A percentile compares a stretch with the other conserved stretches of the same genome.
Evolutionary conservation across 2,329 filamentous ascomycete species (phyloP).

Genomic region (Paecilomyces niveus): DNA sequence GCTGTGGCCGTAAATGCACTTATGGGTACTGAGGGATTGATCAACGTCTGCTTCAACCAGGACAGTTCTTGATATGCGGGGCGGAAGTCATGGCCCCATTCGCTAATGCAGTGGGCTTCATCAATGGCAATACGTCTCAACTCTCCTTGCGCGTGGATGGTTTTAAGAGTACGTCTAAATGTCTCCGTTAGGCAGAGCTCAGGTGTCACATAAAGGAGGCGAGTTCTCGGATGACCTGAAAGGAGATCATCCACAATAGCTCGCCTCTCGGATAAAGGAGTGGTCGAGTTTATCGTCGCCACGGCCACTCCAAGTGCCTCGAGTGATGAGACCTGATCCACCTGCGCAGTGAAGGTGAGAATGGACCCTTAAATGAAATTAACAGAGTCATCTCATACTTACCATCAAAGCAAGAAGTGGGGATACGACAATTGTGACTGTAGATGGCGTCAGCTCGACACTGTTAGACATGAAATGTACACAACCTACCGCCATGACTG

Average conservation of each 20-base stretch:
- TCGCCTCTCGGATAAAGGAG: conserved; percentile 56
- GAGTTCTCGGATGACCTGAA: conserved; percentile 75
- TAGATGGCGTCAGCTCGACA: conserved; percentile 7
- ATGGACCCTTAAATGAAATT: neutral
- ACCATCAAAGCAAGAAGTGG: conserved; percentile 87
- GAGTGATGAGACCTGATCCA: conserved; percentile 84
- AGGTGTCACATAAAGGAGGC: conserved; percentile 87
- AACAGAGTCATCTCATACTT: conserved; percentile 12
- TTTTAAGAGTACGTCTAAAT: conserved; percentile 67
- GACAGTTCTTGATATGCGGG: conserved; percentile 79
- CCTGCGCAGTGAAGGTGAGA: conserved; percentile 41
- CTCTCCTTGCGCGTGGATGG: conserved; percentile 73
- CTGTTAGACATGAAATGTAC: conserved; percentile 1
- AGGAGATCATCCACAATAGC: conserved; percentile 73
- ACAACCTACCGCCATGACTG: conserved; percentile 67
- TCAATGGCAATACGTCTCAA: conserved; percentile 85
- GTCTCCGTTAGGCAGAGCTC: conserved; percentile 72
- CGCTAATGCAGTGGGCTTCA: conserved; percentile 93
- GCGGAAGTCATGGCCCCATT: conserved; percentile 98
- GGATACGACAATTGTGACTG: conserved; percentile 84
- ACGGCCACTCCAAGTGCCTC: conserved; percentile 68
- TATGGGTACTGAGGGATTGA: conserved; percentile 75
- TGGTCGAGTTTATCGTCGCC: conserved; percentile 81
- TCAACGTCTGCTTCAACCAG: conserved; percentile 64
- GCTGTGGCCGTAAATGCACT: conserved; percentile 92